Evolutionary conservation across 371 early-diverging fungal species (phyloP).

Genomic region (Fennellomyces sp.): DNA sequence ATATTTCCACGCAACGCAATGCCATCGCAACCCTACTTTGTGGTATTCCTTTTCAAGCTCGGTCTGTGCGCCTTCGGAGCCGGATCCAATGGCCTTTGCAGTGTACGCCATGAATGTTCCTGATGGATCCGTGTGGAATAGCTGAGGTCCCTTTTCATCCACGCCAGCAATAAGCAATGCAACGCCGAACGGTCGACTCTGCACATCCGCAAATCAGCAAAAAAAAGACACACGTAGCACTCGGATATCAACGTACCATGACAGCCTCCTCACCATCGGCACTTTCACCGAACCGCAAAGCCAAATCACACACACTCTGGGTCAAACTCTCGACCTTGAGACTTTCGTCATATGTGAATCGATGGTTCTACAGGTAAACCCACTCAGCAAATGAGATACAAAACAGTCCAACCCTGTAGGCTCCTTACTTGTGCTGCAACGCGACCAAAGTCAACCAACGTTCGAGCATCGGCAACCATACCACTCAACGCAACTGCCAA

Average conservation of each 20-base stretch:
- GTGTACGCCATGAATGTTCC: constrained; percentile 93
- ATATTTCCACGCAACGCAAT: background rate
- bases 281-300: constrained; percentile 96
- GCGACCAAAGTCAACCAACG: constrained; percentile 97
- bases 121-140: constrained; percentile 97
- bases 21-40: constrained; percentile 42
- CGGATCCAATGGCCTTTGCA: constrained; percentile 98
- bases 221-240: too few species aligned
- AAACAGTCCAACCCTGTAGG: background rate
- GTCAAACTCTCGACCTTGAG: constrained; percentile 96
- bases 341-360: constrained; percentile 92
- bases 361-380: constrained; percentile 73
- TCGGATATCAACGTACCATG: constrained; percentile 88
- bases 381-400: background rate
- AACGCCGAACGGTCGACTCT: constrained; percentile 99
- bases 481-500: constrained; percentile 97
- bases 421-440: constrained; percentile 87
- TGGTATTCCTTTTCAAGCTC: constrained; percentile 97
- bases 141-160: constrained; percentile 97
- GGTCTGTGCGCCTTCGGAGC: constrained; percentile 98
- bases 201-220: background rate
- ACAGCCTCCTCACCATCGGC: constrained; percentile 95
- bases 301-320: constrained; percentile 97
- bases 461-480: constrained; percentile 95
- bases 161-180: constrained; percentile 97